Evolutionary conservation across 169 alveolate genomes (phyloP).

Genomic region (Plasmodium gaboni): DNA sequence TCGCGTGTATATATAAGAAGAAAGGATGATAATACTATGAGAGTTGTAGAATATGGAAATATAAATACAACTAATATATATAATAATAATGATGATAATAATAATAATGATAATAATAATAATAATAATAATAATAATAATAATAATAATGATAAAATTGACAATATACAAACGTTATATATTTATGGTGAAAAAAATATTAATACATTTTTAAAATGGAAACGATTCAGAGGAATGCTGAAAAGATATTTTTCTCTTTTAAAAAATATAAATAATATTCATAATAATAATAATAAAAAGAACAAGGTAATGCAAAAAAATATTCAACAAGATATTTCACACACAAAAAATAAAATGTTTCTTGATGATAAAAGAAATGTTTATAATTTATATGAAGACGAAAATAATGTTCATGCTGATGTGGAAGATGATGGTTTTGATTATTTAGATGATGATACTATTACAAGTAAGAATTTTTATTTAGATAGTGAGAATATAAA

Average conservation of each 20-base stretch:
- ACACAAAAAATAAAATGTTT: not conserved
- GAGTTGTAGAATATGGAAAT: too few relatives aligned
- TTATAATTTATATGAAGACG: not conserved
- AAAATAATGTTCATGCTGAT: not conserved
- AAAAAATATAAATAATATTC: constrained; percentile 1
- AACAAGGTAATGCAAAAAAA: constrained; percentile 6
- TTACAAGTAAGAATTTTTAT: not conserved
- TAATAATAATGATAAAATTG: constrained; percentile 30
- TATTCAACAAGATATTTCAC: not conserved
- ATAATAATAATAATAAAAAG: not conserved
- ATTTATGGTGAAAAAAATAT: constrained; percentile 72
- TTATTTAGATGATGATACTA: too few relatives aligned
- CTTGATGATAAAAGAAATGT: not conserved
- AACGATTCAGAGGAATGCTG: constrained; percentile 25
- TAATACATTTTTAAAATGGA: constrained; percentile 64
- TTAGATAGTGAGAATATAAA: constrained; percentile 10
- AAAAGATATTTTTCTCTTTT: constrained; percentile 48
- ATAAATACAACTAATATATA: not conserved
- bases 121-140: not conserved
- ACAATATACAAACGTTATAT: constrained; percentile 37
- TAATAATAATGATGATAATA: not conserved
- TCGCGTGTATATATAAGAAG: constrained; percentile 38
- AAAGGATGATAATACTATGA: not conserved
- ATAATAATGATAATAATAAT: not conserved
- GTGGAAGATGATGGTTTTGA: too few relatives aligned